A percentile compares a stretch with the other conserved stretches of the same genome.
Conservation (phyloP, 345 rosid species). For the Eucalyptus cloeziana region DNA sequence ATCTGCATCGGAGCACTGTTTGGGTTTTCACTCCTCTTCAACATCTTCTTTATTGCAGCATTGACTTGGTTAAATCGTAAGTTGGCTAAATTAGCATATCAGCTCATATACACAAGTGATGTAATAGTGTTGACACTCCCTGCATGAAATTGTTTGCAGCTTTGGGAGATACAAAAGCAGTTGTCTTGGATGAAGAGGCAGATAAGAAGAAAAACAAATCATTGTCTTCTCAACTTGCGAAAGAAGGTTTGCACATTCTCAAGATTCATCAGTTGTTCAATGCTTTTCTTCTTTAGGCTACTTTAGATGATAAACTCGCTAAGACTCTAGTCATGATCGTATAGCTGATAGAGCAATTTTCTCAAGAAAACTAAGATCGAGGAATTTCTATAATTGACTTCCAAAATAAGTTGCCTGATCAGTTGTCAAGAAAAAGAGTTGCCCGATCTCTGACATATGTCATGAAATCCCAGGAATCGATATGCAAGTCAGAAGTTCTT, state of each 20-base stretch:
- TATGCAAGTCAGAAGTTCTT: neutral
- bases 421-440: neutral
- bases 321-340: neutral
- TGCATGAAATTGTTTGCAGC: conserved; percentile 22
- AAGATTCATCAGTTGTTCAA: neutral
- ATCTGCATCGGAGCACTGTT: conserved; percentile 55
- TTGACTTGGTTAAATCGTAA: conserved; percentile 59
- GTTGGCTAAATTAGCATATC: conserved; percentile 1
- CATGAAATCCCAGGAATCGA: neutral
- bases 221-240: neutral
- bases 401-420: neutral
- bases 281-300: neutral
- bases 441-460: neutral
- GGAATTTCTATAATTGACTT: neutral
- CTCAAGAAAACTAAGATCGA: neutral
- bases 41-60: conserved; percentile 42
- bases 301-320: neutral
- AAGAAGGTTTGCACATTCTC: conserved; percentile 21
- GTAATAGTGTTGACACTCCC: neutral
- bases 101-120: neutral
- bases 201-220: conserved; percentile 4
- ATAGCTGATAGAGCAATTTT: neutral
- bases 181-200: conserved; percentile 22
- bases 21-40: conserved; percentile 60
- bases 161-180: conserved; percentile 33